Evolutionary conservation across 2,329 filamentous ascomycete genomes (phyloP).

Genomic region (Monilinia fructigena): DNA sequence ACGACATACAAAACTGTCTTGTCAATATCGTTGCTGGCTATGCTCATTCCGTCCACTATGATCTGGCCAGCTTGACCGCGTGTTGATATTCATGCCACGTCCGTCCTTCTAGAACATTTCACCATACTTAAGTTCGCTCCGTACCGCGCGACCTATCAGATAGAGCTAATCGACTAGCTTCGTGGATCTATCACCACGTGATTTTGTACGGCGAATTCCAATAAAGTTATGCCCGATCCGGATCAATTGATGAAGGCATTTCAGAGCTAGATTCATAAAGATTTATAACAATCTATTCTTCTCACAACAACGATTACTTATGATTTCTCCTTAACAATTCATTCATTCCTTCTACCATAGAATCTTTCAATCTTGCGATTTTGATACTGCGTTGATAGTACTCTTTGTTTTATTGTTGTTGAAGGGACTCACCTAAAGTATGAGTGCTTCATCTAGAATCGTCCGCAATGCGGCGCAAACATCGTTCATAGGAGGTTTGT

Average conservation of each 20-base stretch:
- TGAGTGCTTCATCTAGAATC: slow-evolving; percentile 42
- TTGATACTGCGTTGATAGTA: slow-evolving; percentile 11
- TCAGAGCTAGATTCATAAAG: slow-evolving; percentile 15
- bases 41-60: slow-evolving; percentile 7
- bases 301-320: not conserved
- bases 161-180: not conserved
- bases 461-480: slow-evolving; percentile 41
- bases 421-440: slow-evolving; percentile 25
- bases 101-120: slow-evolving; percentile 15
- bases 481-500: slow-evolving; percentile 38
- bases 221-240: slow-evolving; percentile 8
- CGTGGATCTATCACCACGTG: slow-evolving; percentile 13
- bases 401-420: slow-evolving; percentile 7
- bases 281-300: slow-evolving; percentile 7
- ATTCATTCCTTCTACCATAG: not conserved
- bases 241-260: slow-evolving; percentile 6
- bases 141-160: slow-evolving; percentile 8
- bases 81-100: slow-evolving; percentile 20
- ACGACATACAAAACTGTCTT: no score
- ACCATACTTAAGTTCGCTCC: slow-evolving; percentile 15
- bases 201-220: slow-evolving; percentile 11
- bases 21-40: not conserved
- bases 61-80: slow-evolving; percentile 3
- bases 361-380: not conserved
- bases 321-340: not conserved